Conservation (phyloP, 1,139 yeast species). For the Nematodospora anomalae region DNA sequence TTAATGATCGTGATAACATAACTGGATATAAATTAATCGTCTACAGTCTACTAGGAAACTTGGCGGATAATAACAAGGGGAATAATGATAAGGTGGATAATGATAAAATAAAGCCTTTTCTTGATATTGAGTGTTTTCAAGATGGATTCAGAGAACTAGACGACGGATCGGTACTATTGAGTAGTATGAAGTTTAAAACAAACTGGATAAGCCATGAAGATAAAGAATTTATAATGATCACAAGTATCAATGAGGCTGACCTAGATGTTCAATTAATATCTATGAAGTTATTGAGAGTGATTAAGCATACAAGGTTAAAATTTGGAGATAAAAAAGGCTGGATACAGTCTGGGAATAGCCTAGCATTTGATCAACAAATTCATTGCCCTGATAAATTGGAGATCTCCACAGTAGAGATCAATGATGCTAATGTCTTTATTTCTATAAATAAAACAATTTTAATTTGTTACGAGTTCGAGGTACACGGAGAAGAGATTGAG, state of each 20-base stretch:
- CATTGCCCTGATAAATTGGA: conserved; percentile 2
- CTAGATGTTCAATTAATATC: conserved; percentile 21
- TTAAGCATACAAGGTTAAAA: conserved; percentile 10
- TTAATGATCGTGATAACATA: conserved; percentile 24
- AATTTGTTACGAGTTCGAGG: conserved; percentile 1
- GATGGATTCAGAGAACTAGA: conserved; percentile 16
- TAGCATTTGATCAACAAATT: background rate
- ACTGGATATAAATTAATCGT: conserved; percentile 34
- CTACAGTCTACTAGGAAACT: conserved; percentile 25
- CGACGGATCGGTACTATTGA: conserved; percentile 11
- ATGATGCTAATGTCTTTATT: conserved; percentile 6
- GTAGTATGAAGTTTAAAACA: conserved; percentile 12
- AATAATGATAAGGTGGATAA: no score
- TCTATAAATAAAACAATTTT: conserved; percentile 6
- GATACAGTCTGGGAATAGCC: conserved; percentile 3
- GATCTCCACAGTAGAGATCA: conserved; percentile 1
- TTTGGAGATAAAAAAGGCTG: conserved; percentile 9
- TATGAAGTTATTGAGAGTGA: conserved; percentile 20
- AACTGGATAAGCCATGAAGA: conserved; percentile 12
- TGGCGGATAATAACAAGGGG: no score
- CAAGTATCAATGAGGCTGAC: conserved; percentile 12
- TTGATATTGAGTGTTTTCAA: conserved; percentile 20
- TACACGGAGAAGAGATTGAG: background rate
- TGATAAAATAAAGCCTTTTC: conserved; percentile 16
- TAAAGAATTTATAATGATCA: conserved; percentile 19